A percentile compares a stretch with the other conserved stretches of the same genome.
phyloP scores from a whole-genome alignment of 2,329 filamentous ascomycete species.

The Paecilomyces formosus region DNA sequence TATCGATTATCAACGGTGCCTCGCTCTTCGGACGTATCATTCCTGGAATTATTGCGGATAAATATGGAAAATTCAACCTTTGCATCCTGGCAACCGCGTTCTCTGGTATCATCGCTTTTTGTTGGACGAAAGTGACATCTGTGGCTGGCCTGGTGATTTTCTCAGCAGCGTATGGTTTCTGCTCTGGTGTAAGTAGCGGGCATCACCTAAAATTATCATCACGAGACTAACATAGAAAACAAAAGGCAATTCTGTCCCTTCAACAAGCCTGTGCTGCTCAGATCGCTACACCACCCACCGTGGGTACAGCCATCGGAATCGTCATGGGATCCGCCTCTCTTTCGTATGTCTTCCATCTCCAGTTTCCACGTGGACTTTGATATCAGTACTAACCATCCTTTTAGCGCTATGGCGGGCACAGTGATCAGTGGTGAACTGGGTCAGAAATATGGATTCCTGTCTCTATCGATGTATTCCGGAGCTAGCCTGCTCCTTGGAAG shows the following conservation, averaged over 20 bases:
- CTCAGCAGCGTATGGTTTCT: conserved; percentile 39
- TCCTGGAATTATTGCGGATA: conserved; percentile 28
- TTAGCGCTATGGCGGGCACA: conserved; percentile 24
- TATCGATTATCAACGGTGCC: conserved; percentile 30
- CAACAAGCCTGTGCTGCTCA: conserved; percentile 41
- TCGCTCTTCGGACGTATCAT: conserved; percentile 31
- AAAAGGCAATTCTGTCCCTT: conserved; percentile 39
- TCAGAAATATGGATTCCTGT: conserved; percentile 32
- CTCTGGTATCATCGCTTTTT: conserved; percentile 36
- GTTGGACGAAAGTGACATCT: conserved; percentile 36
- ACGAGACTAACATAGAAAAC: not conserved
- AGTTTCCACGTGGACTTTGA: not conserved
- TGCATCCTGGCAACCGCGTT: conserved; percentile 20
- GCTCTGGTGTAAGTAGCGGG: conserved; percentile 31
- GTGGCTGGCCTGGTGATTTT: conserved; percentile 40
- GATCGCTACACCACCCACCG: conserved; percentile 29
- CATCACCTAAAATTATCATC: not conserved
- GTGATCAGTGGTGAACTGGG: conserved; percentile 37
- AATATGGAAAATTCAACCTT: conserved; percentile 25
- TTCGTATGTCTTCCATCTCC: conserved; percentile 25
- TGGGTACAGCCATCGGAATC: conserved; percentile 38
- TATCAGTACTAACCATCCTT: not conserved
- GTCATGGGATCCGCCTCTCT: conserved; percentile 36
- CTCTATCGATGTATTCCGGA: conserved; percentile 33
- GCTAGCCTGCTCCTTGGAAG: conserved; percentile 24